A percentile compares a stretch with the other conserved stretches of the same genome.
These are phyloP conservation scores for Leucocoprinus gongylophorus DNA, from an alignment of 1,284 basidiomycete species.

Conservation along the genomic window DNA sequence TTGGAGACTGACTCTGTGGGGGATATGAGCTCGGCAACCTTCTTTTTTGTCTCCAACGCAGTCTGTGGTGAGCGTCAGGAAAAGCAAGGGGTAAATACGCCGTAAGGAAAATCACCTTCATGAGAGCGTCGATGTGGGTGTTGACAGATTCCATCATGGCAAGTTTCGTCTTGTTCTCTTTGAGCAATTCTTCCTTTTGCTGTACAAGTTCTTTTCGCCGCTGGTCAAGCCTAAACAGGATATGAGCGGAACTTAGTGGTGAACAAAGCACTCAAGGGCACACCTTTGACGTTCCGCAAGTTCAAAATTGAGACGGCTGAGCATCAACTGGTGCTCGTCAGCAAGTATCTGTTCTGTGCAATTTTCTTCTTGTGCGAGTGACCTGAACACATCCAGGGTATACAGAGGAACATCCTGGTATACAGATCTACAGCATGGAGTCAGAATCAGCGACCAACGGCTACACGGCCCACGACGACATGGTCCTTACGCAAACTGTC, in stretches of 20 bases:
- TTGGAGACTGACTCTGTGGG: constrained; percentile 20
- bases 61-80: constrained; percentile 34
- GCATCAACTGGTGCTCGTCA: constrained; percentile 72
- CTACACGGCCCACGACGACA: constrained; percentile 23
- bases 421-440: constrained; percentile 49
- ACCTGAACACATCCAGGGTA: constrained; percentile 54
- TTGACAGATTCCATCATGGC: constrained; percentile 69
- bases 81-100: constrained; percentile 7
- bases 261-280: constrained; percentile 15
- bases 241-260: constrained; percentile 16
- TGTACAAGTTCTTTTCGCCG: constrained; percentile 55
- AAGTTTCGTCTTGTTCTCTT: constrained; percentile 59
- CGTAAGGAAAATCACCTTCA: constrained; percentile 46
- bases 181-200: constrained; percentile 67
- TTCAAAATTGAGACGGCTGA: constrained; percentile 75
- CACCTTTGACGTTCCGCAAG: constrained; percentile 75
- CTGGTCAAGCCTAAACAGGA: constrained; percentile 50
- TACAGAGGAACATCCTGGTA: constrained; percentile 77
- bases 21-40: constrained; percentile 58
- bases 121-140: constrained; percentile 60
- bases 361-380: constrained; percentile 59
- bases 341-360: constrained; percentile 50
- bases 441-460: neutral
- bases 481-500: constrained; percentile 66
- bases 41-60: constrained; percentile 64